Conservation (phyloP, 2,329 filamentous ascomycete species). For the Alternaria arborescens region DNA sequence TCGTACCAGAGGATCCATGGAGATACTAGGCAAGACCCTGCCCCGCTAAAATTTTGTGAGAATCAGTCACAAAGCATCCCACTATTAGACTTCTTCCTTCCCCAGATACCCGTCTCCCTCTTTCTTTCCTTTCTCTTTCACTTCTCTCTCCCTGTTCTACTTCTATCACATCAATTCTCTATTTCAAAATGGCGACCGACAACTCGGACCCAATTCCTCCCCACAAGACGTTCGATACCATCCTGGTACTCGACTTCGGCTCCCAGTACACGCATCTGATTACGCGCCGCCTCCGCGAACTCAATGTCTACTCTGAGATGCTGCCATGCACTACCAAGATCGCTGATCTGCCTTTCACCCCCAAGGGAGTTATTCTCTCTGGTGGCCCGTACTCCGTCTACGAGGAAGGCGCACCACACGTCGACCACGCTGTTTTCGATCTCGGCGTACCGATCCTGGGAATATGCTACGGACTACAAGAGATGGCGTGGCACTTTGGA, state of each 20-base stretch:
- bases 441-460: conserved; percentile 69
- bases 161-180: conserved; percentile 12
- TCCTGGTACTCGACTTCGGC: conserved; percentile 76
- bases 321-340: conserved; percentile 86
- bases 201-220: conserved; percentile 55
- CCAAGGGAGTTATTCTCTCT: conserved; percentile 82
- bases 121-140: conserved; percentile 7
- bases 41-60: conserved; percentile 15
- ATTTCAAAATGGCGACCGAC: conserved; percentile 47
- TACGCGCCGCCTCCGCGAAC: conserved; percentile 75
- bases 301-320: conserved; percentile 88
- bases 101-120: conserved; percentile 13
- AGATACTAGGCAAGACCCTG: background rate
- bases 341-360: conserved; percentile 77
- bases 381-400: conserved; percentile 83
- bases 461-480: conserved; percentile 73
- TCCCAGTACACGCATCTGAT: conserved; percentile 80
- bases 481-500: conserved; percentile 75
- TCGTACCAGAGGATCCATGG: background rate
- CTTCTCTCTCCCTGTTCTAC: conserved; percentile 18
- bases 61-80: conserved; percentile 31
- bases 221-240: conserved; percentile 68
- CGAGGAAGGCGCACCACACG: conserved; percentile 77
- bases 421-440: conserved; percentile 83
- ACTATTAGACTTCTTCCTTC: conserved; percentile 4